phyloP scores from a whole-genome alignment of 139 green algal species.

The Closterium sp. region DNA sequence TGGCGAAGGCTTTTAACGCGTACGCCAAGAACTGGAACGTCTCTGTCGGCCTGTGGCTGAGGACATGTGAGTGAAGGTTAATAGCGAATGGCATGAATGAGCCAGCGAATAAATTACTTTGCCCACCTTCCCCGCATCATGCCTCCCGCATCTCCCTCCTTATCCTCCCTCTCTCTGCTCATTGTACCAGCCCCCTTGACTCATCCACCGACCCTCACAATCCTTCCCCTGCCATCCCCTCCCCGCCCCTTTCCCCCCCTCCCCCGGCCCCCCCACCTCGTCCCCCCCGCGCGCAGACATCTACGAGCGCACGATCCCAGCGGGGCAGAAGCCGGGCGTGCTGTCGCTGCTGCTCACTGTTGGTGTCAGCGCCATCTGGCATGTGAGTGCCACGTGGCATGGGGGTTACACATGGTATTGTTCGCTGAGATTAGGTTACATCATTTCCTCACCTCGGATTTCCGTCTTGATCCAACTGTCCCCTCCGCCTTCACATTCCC shows the following conservation, averaged over 20 bases:
- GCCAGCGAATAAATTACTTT: no score
- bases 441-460: no score
- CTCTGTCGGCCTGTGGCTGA: constrained; percentile 35
- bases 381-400: constrained; percentile 28
- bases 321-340: constrained; percentile 36
- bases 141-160: no score
- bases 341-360: constrained; percentile 36
- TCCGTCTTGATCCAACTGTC: no score
- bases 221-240: background rate
- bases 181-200: no score
- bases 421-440: background rate
- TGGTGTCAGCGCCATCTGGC: constrained; percentile 36
- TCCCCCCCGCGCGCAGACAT: constrained; percentile 26
- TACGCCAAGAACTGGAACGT: constrained; percentile 51
- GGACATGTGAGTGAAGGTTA: constrained; percentile 28
- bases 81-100: no score
- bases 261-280: no score
- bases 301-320: constrained; percentile 39
- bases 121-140: no score
- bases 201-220: background rate
- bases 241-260: background rate
- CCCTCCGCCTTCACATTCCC: no score
- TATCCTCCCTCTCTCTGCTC: no score
- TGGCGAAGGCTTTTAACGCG: constrained; percentile 9
- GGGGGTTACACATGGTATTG: no score